phyloP scores from a whole-genome alignment of 768 basidiomycete species.

The Tylopilus subfusipes region DNA sequence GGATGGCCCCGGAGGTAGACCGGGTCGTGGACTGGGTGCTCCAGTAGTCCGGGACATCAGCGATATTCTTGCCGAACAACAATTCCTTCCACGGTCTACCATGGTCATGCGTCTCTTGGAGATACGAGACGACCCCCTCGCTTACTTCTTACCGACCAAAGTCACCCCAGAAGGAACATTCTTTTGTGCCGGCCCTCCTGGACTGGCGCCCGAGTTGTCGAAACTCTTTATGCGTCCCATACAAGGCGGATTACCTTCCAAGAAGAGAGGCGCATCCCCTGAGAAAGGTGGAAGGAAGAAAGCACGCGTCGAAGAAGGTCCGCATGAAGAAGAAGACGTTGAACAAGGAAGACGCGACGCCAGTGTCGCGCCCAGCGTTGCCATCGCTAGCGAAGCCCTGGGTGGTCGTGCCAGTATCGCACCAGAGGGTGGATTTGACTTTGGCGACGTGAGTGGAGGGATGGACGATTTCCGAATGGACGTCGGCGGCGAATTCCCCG shows the following conservation, averaged over 20 bases:
- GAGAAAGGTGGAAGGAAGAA: conserved; percentile 56
- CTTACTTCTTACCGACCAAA: conserved; percentile 83
- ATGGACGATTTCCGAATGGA: conserved; percentile 76
- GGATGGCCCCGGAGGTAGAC: conserved; percentile 53
- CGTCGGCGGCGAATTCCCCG: conserved; percentile 45
- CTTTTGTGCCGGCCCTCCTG: conserved; percentile 83
- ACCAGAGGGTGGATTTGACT: conserved; percentile 57
- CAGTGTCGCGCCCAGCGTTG: conserved; percentile 60
- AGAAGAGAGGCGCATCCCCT: conserved; percentile 59
- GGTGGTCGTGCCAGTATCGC: conserved; percentile 52
- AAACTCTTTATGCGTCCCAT: conserved; percentile 83
- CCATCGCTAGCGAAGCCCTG: conserved; percentile 52
- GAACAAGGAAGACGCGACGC: conserved; percentile 69
- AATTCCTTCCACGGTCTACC: conserved; percentile 81
- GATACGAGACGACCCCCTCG: conserved; percentile 78
- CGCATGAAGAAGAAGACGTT: conserved; percentile 52
- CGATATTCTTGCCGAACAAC: conserved; percentile 74
- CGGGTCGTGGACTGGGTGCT: conserved; percentile 56
- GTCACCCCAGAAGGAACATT: conserved; percentile 67
- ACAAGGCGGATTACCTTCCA: conserved; percentile 43
- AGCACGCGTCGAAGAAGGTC: conserved; percentile 51
- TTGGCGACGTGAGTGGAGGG: conserved; percentile 51
- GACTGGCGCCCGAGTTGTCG: conserved; percentile 74
- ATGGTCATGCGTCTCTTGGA: conserved; percentile 83
- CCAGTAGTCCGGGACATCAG: conserved; percentile 56